These are phyloP conservation scores for Cordyceps farinosa DNA, from an alignment of 2,329 filamentous ascomycete species.

Conservation along the genomic window DNA sequence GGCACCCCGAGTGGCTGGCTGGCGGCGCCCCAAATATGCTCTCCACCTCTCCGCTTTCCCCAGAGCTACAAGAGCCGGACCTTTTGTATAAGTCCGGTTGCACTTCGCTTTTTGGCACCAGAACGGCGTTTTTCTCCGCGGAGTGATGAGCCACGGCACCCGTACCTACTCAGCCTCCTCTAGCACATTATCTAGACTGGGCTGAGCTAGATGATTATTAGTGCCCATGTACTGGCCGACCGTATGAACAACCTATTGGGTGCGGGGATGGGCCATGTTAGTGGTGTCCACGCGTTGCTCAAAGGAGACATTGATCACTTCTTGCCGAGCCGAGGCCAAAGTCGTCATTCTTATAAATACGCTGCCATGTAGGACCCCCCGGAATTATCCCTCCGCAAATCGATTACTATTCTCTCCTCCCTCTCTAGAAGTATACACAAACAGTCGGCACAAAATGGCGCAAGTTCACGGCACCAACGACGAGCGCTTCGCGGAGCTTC, in stretches of 20 bases:
- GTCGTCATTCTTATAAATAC: not conserved
- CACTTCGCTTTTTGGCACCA: not conserved
- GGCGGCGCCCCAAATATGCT: not conserved
- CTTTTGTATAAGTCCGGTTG: slow-evolving; percentile 1
- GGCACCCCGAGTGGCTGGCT: no score
- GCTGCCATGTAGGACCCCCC: not conserved
- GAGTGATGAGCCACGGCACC: not conserved
- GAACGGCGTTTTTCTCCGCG: not conserved
- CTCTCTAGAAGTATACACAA: not conserved
- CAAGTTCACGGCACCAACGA: slow-evolving; percentile 35
- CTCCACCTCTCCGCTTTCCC: not conserved
- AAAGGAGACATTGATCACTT: not conserved
- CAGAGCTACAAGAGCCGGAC: not conserved
- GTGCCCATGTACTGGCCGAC: not conserved
- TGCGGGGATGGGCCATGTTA: not conserved
- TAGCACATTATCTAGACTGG: not conserved
- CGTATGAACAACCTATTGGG: not conserved
- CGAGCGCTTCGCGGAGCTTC: slow-evolving; percentile 33
- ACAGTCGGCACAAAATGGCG: slow-evolving; percentile 19
- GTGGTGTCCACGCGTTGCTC: not conserved
- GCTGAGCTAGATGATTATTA: not conserved
- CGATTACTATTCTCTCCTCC: not conserved
- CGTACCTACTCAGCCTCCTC: no score
- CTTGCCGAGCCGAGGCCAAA: not conserved
- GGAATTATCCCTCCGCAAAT: not conserved